phyloP scores from a whole-genome alignment of 306 rosid species.

The Acacia crassicarpa region DNA sequence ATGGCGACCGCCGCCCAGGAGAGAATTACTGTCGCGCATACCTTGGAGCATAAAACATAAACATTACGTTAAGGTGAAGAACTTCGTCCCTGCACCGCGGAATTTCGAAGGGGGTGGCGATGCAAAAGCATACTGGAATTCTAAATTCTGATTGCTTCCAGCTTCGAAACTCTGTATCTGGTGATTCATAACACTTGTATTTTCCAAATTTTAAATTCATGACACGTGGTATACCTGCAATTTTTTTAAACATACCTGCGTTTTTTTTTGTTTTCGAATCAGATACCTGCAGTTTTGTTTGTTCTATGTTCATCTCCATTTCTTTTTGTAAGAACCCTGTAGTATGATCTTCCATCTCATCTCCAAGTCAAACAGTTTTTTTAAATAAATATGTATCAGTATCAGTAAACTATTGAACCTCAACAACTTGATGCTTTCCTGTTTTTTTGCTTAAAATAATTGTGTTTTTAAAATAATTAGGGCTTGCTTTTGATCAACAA shows the following conservation, averaged over 20 bases:
- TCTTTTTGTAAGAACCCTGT: not conserved
- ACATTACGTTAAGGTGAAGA: not conserved
- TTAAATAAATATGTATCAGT: not conserved
- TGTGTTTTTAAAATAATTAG: not conserved
- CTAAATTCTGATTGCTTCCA: not conserved
- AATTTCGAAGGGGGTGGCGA: not conserved
- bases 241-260: not conserved
- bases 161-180: conserved; percentile 16
- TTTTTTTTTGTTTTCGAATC: not conserved
- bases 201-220: not conserved
- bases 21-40: not conserved
- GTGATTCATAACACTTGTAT: conserved; percentile 15
- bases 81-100: not conserved
- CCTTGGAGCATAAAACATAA: not conserved
- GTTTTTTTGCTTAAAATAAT: not conserved
- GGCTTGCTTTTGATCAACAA: conserved; percentile 6
- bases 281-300: conserved; percentile 9
- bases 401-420: not conserved
- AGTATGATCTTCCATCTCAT: not conserved
- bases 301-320: not conserved
- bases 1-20: not conserved
- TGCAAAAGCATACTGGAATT: not conserved
- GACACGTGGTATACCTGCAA: not conserved
- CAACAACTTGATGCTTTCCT: not conserved
- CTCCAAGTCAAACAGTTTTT: not conserved